These are phyloP conservation scores for Aurantiochytrium sp. DNA, from an alignment of 108 stramenopile species.

Conservation along the genomic window DNA sequence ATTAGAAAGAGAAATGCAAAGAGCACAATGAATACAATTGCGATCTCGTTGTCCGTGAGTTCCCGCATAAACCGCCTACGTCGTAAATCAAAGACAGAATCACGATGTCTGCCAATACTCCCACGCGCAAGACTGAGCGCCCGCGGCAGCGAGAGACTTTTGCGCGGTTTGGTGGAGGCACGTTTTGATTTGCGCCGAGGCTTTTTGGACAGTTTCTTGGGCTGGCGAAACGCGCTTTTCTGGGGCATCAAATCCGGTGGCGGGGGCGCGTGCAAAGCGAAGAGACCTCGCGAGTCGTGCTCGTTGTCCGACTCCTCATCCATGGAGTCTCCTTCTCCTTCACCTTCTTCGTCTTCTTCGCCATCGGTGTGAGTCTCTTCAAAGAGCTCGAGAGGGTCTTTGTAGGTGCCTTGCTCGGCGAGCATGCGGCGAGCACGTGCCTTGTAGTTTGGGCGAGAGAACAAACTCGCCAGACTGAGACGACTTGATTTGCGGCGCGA, in stretches of 20 bases:
- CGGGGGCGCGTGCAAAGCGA: background rate
- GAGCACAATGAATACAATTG: background rate
- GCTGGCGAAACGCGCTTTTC: background rate
- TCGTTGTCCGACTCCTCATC: no score
- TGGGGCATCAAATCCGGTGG: background rate
- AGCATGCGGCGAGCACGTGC: background rate
- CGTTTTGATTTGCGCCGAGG: background rate
- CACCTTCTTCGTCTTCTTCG: background rate
- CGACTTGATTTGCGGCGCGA: background rate
- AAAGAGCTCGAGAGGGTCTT: background rate
- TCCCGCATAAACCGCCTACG: background rate
- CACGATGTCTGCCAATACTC: background rate
- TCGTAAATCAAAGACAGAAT: background rate
- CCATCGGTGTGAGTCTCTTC: background rate
- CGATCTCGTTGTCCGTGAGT: background rate
- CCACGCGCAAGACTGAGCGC: background rate
- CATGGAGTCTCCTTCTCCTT: no score
- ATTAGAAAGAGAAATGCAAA: background rate
- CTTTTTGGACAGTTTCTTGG: background rate
- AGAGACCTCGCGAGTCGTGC: no score
- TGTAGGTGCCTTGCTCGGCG: background rate
- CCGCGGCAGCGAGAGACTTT: background rate
- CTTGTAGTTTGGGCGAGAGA: background rate
- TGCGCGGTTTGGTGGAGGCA: background rate
- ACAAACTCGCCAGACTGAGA: background rate